Conservation (phyloP, 257 asterid genomes). For the Rehmannia glutinosa region DNA sequence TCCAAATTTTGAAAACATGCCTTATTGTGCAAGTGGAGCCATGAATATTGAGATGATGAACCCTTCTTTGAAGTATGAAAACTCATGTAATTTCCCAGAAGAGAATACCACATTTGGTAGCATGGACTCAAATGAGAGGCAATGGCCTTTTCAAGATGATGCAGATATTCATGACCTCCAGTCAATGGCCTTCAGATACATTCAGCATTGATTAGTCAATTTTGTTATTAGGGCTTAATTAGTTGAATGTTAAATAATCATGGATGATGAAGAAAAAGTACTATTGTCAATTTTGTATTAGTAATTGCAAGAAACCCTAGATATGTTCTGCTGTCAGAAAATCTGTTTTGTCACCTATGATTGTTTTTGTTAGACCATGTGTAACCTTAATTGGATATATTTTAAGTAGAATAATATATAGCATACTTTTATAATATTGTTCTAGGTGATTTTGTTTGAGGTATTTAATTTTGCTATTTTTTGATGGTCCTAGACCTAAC, state of each 20-base stretch:
- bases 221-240: slow-evolving; percentile 8
- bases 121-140: slow-evolving; percentile 46
- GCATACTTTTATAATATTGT: background rate
- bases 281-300: slow-evolving; percentile 18
- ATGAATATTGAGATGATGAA: background rate
- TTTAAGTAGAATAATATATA: slow-evolving; percentile 7
- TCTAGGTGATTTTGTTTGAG: background rate
- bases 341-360: slow-evolving; percentile 12
- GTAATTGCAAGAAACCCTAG: slow-evolving; percentile 37
- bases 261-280: background rate
- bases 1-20: slow-evolving; percentile 10
- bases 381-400: slow-evolving; percentile 16
- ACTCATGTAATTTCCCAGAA: slow-evolving; percentile 24
- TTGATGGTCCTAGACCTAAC: slow-evolving; percentile 29
- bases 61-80: slow-evolving; percentile 29
- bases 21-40: slow-evolving; percentile 1
- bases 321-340: slow-evolving; percentile 27
- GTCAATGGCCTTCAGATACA: slow-evolving; percentile 60
- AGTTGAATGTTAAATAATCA: background rate
- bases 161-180: slow-evolving; percentile 67
- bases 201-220: slow-evolving; percentile 25
- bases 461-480: too few species aligned
- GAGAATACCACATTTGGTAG: slow-evolving; percentile 38
- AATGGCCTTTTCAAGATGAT: slow-evolving; percentile 62
- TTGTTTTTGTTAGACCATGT: slow-evolving; percentile 27